Evolutionary conservation across 805 yeast species (phyloP), one percentile per base, ranked within the genome.

Genomic region (Candida xiaguanensis): DNA sequence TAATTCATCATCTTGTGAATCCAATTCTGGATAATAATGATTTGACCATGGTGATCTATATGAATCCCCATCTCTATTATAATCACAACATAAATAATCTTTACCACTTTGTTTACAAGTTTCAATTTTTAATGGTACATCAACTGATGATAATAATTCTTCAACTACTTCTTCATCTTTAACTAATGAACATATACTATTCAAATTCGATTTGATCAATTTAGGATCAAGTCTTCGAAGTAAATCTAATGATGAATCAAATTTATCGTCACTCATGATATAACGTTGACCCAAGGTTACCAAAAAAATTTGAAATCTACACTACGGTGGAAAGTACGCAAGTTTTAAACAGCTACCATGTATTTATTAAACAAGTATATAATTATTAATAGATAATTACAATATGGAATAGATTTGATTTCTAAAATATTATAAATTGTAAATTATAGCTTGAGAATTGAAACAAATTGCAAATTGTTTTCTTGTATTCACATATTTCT

Each of bases 41-140:
- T 88, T 88, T 15, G 87, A 74, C 88, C 91, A 89, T 5, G 98
- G 99, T 0, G 95, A 85, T 50, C 98, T 74, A 63, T 75, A 85
- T 15, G 90, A 81, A 61, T 91, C 98, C 6, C 95, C 90, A 56
- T 91, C 99, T 50, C 99, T 75, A 62, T 91, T 91, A 59, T 91
- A 91, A 59, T 91, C 99, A 63, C 98, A 91, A 38, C 90, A 77
- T 41, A 91, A 72, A 57, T 72, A 91, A 42, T 74, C 75, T 61
- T 84, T 84, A 8, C 85, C 85, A 11, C 77, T 56, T 19, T 63
- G 61, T 8, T 54, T 49, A 55, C 89, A 83, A 26, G 65, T 63
- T 34, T 65, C 54, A 31, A 77, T 65, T 28, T 67, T 63, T 50
- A 91, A 69, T 18, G 98, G 98, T 37, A 83, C 81, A 62, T 91